Evolutionary conservation across 2,329 filamentous ascomycete species (phyloP), one percentile per base, ranked within the genome.

Genomic region (Fusarium keratoplasticum): DNA sequence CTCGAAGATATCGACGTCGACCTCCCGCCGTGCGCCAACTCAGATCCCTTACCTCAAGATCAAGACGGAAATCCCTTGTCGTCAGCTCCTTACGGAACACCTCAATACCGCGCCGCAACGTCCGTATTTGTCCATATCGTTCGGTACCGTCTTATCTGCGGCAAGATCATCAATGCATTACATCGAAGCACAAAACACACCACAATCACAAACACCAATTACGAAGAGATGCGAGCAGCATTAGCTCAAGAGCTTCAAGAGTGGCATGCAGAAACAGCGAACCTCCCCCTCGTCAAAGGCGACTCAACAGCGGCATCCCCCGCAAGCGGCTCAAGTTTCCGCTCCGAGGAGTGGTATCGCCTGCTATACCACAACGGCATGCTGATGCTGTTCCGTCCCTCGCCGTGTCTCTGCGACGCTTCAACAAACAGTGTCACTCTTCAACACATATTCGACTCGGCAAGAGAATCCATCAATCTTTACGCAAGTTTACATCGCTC

Each of bases 401-500:
- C 82, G 5, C 83, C 82, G 3, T 81, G 78, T 20, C 54, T 83
- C 11, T 66, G 78, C 44, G 72, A 80, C 18, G 76, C 79, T 6
- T 68, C 74, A 8, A 36, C 74, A 29, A 79, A 80, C 42, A 73
- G 76, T 40, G 58, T 70, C 6, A 70, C 77, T 0, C 70, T 85
- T 0, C 83, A 84, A 38, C 80, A 81, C 25, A 81, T 86, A 16
- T 86, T 84, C 54, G 77, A 79, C 18, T 82, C 84, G 0, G 80
- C 85, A 1, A 79, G 81, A 27, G 78, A 84, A 20, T 77, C 83
- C 0, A 85, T 87, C 50, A 80, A 77, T 2, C 75, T 85, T 0
- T 88, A 88, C 61, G 81, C 85, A 1, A 82, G 80, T 20, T 73
- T 88, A 0, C 84, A 87, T 58, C 82, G 82, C 8, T 84, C 83